phyloP scores from a whole-genome alignment of 164 flowering plant genomes.

The Vitis rotundifolia region DNA sequence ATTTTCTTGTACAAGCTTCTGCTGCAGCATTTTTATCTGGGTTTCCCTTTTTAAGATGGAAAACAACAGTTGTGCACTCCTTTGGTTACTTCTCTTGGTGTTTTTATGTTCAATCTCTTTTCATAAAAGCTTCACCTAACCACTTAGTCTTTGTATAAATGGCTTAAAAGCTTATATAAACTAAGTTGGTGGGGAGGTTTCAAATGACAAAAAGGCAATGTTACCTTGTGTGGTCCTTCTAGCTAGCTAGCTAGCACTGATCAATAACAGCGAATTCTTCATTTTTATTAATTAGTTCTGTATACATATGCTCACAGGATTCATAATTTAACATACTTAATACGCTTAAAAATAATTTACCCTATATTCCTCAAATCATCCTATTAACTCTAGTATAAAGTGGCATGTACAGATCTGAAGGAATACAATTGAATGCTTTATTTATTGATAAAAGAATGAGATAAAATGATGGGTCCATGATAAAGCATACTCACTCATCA shows the following conservation, averaged over 20 bases:
- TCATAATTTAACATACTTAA: background rate
- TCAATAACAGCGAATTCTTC: background rate
- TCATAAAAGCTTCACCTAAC: constrained; percentile 12
- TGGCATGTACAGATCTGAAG: background rate
- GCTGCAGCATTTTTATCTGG: background rate
- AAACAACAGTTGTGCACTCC: background rate
- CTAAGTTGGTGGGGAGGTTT: background rate
- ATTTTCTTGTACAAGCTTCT: background rate
- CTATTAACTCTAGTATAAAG: background rate
- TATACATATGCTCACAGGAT: too few species aligned
- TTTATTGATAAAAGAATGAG: background rate
- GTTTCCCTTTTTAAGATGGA: background rate
- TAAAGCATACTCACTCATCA: background rate
- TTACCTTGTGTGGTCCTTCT: background rate
- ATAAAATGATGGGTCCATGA: background rate
- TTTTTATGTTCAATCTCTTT: background rate
- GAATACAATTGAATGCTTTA: background rate
- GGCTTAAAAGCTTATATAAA: background rate
- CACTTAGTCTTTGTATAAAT: background rate
- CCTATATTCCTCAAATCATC: too few species aligned
- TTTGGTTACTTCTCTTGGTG: background rate
- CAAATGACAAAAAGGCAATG: background rate
- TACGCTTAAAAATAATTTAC: background rate
- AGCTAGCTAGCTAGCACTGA: background rate
- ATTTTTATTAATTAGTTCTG: background rate